Conservation (phyloP, 805 yeast species). For the Nakazawaea anatomiae region DNA sequence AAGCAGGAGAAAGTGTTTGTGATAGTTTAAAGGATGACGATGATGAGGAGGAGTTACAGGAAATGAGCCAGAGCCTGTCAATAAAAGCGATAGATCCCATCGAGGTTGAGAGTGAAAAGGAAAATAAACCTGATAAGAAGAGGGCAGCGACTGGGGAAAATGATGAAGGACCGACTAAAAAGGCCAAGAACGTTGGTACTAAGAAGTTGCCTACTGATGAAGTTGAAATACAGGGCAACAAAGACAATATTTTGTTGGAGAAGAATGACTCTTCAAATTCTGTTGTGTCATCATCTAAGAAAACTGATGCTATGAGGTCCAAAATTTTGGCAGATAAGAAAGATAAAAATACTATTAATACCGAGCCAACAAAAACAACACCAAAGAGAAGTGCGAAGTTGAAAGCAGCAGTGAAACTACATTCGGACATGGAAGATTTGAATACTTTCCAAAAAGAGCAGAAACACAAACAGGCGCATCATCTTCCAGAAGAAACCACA, state of each 20-base stretch:
- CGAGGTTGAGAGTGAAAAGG: conserved; percentile 15
- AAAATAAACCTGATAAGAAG: not conserved
- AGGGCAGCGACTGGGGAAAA: too few species aligned
- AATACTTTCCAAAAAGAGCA: conserved; percentile 56
- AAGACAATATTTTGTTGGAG: too few species aligned
- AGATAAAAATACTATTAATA: conserved; percentile 12
- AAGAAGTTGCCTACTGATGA: too few species aligned
- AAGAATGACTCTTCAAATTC: too few species aligned
- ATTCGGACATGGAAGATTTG: conserved; percentile 61
- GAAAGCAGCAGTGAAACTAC: conserved; percentile 61
- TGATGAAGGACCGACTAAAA: too few species aligned
- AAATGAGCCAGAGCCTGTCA: not conserved
- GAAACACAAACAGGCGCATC: not conserved
- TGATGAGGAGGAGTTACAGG: not conserved
- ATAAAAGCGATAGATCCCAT: too few species aligned
- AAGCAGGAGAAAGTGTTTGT: conserved; percentile 14
- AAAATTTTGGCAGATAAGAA: not conserved
- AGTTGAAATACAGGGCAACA: too few species aligned
- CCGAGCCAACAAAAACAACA: not conserved
- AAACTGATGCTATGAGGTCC: not conserved
- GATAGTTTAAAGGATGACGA: conserved; percentile 11
- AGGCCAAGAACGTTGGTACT: too few species aligned
- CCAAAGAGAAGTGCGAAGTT: conserved; percentile 52
- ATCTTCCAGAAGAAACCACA: too few species aligned
- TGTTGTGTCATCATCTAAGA: not conserved